Percentiles rank a stretch among this genome's conserved stretches.
These are phyloP conservation scores for Drechmeria coniospora DNA, from an alignment of 2,329 filamentous ascomycete species.

Conservation along the genomic window DNA sequence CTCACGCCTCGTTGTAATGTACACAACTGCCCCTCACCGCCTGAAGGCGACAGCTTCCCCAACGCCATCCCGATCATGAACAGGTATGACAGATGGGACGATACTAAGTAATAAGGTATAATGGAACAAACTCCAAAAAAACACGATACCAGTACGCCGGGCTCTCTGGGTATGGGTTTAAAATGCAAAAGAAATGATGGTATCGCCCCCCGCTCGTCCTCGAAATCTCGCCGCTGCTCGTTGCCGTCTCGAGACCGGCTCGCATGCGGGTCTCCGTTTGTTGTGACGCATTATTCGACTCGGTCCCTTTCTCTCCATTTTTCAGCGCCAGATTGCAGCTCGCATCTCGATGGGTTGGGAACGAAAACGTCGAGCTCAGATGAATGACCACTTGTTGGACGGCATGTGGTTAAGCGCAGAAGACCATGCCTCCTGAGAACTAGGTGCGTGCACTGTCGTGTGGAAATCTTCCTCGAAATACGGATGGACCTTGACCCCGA, in stretches of 20 bases:
- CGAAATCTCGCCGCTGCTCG: not conserved
- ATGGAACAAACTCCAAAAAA: no score
- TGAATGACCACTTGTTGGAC: constrained; percentile 16
- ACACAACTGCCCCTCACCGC: constrained; percentile 1
- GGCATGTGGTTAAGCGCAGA: constrained; percentile 16
- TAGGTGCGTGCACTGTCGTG: constrained; percentile 20
- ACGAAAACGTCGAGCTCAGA: constrained; percentile 12
- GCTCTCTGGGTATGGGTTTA: constrained; percentile 5
- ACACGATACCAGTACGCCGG: constrained; percentile 5
- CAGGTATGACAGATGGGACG: constrained; percentile 1
- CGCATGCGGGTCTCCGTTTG: no score
- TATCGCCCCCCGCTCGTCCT: no score
- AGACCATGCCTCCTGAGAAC: constrained; percentile 22
- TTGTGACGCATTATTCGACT: not conserved
- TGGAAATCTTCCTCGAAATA: constrained; percentile 31
- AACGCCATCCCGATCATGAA: constrained; percentile 4
- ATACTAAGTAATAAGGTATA: constrained; percentile 3
- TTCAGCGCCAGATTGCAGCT: not conserved
- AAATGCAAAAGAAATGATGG: no score
- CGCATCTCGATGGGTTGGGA: not conserved
- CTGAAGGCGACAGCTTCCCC: not conserved
- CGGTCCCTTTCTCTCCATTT: not conserved
- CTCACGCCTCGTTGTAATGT: not conserved
- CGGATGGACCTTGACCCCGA: constrained; percentile 20
- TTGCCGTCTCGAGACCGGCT: no score